These are phyloP conservation scores for Candida mesenterica DNA, from an alignment of 1,139 yeast genomes.

Conservation along the genomic window DNA sequence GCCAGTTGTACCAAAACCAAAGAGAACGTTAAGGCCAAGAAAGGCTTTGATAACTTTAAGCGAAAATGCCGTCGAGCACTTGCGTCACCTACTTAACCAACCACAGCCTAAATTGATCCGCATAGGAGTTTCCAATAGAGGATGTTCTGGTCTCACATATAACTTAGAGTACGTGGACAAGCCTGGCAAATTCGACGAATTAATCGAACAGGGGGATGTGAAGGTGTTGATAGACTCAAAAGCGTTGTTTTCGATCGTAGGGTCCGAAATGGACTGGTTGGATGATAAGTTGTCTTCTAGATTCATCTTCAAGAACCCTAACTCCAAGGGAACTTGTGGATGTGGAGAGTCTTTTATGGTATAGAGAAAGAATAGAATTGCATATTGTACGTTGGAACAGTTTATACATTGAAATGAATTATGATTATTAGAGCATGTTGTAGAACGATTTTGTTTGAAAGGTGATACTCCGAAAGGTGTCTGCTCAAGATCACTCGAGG, in stretches of 20 bases:
- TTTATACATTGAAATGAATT: no score
- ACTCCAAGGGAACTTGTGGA: slow-evolving; percentile 96
- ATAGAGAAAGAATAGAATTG: no score
- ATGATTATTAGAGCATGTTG: no score
- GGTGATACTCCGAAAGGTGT: no score
- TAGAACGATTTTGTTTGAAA: no score
- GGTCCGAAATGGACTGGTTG: slow-evolving; percentile 97
- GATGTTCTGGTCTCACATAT: slow-evolving; percentile 93
- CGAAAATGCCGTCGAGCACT: slow-evolving; percentile 69
- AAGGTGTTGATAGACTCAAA: slow-evolving; percentile 91
- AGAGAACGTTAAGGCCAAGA: slow-evolving; percentile 75
- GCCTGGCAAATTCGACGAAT: slow-evolving; percentile 93
- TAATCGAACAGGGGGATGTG: slow-evolving; percentile 89
- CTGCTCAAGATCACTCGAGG: no score
- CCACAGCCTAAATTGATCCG: slow-evolving; percentile 89
- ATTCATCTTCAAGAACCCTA: slow-evolving; percentile 91
- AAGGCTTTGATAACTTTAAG: slow-evolving; percentile 85
- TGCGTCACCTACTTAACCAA: slow-evolving; percentile 62
- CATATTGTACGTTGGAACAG: no score
- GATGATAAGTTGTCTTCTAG: slow-evolving; percentile 88
- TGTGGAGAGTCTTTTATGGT: slow-evolving; percentile 99
- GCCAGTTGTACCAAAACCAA: slow-evolving; percentile 39
- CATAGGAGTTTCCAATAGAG: slow-evolving; percentile 92
- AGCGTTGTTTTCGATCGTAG: slow-evolving; percentile 91
- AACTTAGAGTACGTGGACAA: slow-evolving; percentile 83